A percentile compares a stretch with the other conserved stretches of the same genome.
Evolutionary conservation across 2,329 filamentous ascomycete genomes (phyloP).

Genomic region (Capronia epimyces): DNA sequence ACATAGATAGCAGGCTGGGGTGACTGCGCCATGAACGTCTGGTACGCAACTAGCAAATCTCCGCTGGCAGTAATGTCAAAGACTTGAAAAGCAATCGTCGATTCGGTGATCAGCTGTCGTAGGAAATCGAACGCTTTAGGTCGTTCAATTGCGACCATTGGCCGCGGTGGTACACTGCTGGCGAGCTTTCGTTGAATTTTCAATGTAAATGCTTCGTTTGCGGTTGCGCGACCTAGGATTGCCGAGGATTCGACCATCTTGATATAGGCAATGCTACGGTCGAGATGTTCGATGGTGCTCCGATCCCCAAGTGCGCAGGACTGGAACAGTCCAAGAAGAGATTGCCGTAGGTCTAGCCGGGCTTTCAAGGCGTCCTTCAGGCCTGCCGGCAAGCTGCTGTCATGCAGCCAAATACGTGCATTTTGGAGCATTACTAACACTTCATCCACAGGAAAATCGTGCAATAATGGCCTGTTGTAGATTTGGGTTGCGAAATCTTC

Average conservation of each 20-base stretch:
- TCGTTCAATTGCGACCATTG: slow-evolving; percentile 69
- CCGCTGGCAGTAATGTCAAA: slow-evolving; percentile 38
- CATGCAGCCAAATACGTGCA: slow-evolving; percentile 50
- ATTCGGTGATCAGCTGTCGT: slow-evolving; percentile 65
- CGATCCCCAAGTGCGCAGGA: slow-evolving; percentile 1
- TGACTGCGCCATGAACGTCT: slow-evolving; percentile 68
- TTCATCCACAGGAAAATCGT: slow-evolving; percentile 54
- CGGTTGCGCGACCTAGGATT: slow-evolving; percentile 58
- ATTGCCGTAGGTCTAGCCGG: slow-evolving; percentile 56
- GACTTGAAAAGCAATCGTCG: slow-evolving; percentile 61
- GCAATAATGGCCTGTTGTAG: slow-evolving; percentile 73
- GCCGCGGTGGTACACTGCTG: slow-evolving; percentile 86
- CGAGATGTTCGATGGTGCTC: neutral
- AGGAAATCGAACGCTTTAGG: slow-evolving; percentile 67
- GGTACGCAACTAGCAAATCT: slow-evolving; percentile 57
- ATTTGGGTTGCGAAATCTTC: slow-evolving; percentile 95
- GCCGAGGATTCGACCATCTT: slow-evolving; percentile 56
- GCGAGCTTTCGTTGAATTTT: slow-evolving; percentile 89
- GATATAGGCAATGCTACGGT: slow-evolving; percentile 36
- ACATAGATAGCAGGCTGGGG: slow-evolving; percentile 81
- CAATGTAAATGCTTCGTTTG: slow-evolving; percentile 70
- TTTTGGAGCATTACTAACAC: slow-evolving; percentile 52
- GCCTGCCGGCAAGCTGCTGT: slow-evolving; percentile 33
- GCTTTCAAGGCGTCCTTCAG: slow-evolving; percentile 53
- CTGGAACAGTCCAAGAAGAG: slow-evolving; percentile 41